These are phyloP conservation scores for Solanum chmielewskii DNA, from an alignment of 257 asterid genomes.

Conservation along the genomic window DNA sequence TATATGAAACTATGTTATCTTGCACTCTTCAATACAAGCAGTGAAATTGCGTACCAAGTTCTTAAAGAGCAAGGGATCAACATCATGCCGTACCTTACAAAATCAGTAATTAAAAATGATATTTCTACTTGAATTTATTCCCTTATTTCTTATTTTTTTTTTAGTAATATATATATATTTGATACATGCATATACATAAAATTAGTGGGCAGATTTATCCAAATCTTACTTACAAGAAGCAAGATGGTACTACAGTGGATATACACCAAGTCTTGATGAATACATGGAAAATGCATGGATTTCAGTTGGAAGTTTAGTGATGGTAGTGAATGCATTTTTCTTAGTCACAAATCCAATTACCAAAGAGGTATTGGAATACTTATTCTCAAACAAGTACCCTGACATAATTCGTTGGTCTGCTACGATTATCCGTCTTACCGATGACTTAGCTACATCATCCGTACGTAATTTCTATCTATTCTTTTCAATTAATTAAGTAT, in stretches of 20 bases:
- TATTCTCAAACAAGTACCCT: constrained; percentile 1
- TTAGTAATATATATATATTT: neutral
- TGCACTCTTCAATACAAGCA: neutral
- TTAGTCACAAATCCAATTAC: constrained; percentile 9
- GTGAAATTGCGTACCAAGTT: neutral
- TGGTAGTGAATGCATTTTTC: neutral
- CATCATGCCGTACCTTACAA: neutral
- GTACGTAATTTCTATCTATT: neutral
- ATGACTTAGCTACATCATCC: constrained; percentile 23
- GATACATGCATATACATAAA: neutral
- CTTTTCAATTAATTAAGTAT: too few species aligned
- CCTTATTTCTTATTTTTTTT: neutral
- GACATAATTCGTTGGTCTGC: constrained; percentile 11
- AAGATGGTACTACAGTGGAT: constrained; percentile 13
- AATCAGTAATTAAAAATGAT: neutral
- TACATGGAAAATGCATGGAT: constrained; percentile 16
- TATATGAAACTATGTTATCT: constrained; percentile 3
- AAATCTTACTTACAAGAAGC: constrained; percentile 15
- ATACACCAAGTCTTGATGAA: constrained; percentile 14
- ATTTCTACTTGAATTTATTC: neutral
- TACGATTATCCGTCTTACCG: constrained; percentile 1
- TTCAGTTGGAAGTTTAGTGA: constrained; percentile 1
- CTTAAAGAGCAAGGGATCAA: neutral
- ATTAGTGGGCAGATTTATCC: constrained; percentile 8
- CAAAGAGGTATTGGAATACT: neutral